phyloP scores from a whole-genome alignment of 345 rosid species.

The Durio zibethinus region DNA sequence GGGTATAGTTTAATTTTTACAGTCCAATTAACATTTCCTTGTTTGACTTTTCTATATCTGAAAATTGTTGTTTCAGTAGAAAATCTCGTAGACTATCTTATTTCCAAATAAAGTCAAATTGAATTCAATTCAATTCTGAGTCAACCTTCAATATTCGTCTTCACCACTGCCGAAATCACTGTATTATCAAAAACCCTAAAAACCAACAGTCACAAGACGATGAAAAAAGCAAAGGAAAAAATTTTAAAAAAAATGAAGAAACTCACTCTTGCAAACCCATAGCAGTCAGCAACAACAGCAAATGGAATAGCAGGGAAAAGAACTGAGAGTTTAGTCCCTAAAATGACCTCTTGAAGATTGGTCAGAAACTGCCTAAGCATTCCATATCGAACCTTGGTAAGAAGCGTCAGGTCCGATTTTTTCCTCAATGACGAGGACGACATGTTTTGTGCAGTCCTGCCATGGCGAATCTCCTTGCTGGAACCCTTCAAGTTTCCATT shows the following conservation, averaged over 20 bases:
- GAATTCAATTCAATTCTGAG: neutral
- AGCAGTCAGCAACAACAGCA: conserved; percentile 53
- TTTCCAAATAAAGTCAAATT: neutral
- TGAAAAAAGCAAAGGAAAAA: neutral
- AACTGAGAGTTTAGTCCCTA: conserved; percentile 77
- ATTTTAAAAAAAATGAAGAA: too few species aligned
- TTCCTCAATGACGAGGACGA: conserved; percentile 77
- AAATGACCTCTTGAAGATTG: conserved; percentile 78
- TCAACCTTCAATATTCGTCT: neutral
- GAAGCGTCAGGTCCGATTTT: conserved; percentile 63
- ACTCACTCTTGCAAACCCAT: conserved; percentile 60
- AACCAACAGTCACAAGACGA: neutral
- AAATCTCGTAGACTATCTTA: neutral
- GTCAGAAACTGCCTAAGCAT: conserved; percentile 44
- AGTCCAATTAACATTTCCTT: too few species aligned
- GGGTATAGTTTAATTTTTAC: too few species aligned
- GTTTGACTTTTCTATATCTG: too few species aligned
- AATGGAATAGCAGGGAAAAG: conserved; percentile 81
- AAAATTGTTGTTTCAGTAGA: neutral
- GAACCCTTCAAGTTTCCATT: conserved; percentile 49
- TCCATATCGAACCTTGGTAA: conserved; percentile 50
- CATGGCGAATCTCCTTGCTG: conserved; percentile 58
- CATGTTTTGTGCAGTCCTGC: conserved; percentile 81
- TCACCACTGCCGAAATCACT: neutral
- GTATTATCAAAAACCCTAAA: neutral